Evolutionary conservation across 2,329 filamentous ascomycete genomes (phyloP), one percentile per base, ranked within the genome.

Genomic region (Orbilia javanica): DNA sequence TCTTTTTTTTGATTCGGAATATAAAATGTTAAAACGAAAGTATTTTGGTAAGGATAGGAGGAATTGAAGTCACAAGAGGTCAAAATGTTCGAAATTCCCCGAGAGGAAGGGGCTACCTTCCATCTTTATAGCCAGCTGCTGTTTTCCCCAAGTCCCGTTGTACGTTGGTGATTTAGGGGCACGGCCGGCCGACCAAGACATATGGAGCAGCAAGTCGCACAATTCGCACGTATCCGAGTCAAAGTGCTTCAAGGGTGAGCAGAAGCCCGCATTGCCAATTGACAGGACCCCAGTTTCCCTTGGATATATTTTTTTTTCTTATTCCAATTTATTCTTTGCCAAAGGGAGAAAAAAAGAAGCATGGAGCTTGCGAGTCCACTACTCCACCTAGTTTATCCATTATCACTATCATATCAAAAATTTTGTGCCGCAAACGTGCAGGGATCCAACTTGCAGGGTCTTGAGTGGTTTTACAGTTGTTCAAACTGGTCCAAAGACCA

Each of bases 361-460:
- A 57, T n/a, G 11, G 31, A 70, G 64, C 71, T 63, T 64, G 48
- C 44, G 65, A 42, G 42, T 68, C 74, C 74, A 78, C 74, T 50
- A 42, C 52, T 68, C 74, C 74, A 78, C 74, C 60, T 67, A 68
- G 67, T 67, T 78, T 77, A 70, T 78, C 52, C 67, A 60, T 78
- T 70, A 66, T 78, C 62, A 27, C 62, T 72, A 78, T 78, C 65
- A 66, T 77, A 72, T 78, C 60, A 66, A 46, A n/a, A 64, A 62
- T 67, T 78, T 72, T 52, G 67, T 78, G 67, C 67, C 74, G 74
- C 67, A 68, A 67, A 66, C 72, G 62, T 72, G 25, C 67, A 70
- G 48, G 73, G 73, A 57, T 42, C 18, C 31, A 22, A 50, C 46
- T 34, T 66, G 66, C 74, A 78, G 62, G 67, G 74, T 27, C 52